phyloP scores from a whole-genome alignment of 1,284 basidiomycete genomes.

The Rhodotorula sp. region DNA sequence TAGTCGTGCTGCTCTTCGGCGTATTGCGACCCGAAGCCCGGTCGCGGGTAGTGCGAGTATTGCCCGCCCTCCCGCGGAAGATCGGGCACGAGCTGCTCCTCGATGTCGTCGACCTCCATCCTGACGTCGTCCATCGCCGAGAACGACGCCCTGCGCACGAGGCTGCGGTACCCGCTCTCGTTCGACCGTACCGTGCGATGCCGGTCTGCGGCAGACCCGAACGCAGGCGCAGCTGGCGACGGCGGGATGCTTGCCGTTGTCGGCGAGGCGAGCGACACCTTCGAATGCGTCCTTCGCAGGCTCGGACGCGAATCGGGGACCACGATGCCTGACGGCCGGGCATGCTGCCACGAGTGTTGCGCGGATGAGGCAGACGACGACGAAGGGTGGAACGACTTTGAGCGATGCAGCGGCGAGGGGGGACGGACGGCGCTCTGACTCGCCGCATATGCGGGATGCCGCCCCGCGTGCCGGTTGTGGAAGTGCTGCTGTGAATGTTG shows the following conservation, averaged over 20 bases:
- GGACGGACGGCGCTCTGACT: not conserved
- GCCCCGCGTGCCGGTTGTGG: too few relatives aligned
- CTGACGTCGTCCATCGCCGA: not conserved
- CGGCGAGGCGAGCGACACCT: constrained; percentile 5
- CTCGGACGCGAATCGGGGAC: not conserved
- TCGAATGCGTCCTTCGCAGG: not conserved
- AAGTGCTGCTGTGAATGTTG: too few relatives aligned
- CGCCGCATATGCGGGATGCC: too few relatives aligned
- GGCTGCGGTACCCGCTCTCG: constrained; percentile 5
- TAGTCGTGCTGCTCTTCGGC: too few relatives aligned
- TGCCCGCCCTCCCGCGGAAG: not conserved
- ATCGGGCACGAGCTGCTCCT: not conserved
- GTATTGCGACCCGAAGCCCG: too few relatives aligned
- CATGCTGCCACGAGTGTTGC: not conserved
- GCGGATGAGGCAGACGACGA: not conserved
- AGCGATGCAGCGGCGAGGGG: not conserved
- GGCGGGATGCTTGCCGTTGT: not conserved
- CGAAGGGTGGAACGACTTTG: constrained; percentile 1
- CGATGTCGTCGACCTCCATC: constrained; percentile 1
- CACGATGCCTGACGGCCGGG: not conserved
- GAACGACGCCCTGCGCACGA: constrained; percentile 4
- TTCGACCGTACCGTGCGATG: constrained; percentile 3
- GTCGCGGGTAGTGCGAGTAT: not conserved
- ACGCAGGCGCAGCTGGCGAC: not conserved
- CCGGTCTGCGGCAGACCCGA: not conserved